Evolutionary conservation across 108 stramenopile genomes (phyloP).

Genomic region (Cyclotella atomus): DNA sequence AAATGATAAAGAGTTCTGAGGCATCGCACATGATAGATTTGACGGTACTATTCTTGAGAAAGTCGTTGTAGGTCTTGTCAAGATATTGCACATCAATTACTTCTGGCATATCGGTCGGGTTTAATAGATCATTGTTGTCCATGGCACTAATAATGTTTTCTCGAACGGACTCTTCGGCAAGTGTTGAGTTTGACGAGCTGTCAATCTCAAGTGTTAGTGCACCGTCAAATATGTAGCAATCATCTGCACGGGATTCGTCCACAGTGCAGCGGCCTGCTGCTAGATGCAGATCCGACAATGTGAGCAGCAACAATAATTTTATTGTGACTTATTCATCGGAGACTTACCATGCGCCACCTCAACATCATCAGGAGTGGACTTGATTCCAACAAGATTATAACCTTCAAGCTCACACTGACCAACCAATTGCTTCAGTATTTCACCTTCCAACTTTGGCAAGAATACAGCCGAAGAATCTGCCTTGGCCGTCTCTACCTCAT

Average conservation of each 20-base stretch:
- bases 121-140: slow-evolving; percentile 22
- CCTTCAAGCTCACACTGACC: neutral
- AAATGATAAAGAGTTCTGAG: neutral
- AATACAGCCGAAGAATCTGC: slow-evolving; percentile 18
- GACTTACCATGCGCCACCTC: neutral
- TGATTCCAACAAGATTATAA: neutral
- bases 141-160: slow-evolving; percentile 15
- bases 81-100: slow-evolving; percentile 38
- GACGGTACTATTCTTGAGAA: neutral
- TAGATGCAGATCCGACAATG: neutral
- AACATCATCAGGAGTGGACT: slow-evolving; percentile 15
- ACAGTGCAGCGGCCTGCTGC: slow-evolving; percentile 22
- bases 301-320: neutral
- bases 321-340: neutral
- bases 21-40: slow-evolving; percentile 17
- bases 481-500: slow-evolving; percentile 35
- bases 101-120: slow-evolving; percentile 16
- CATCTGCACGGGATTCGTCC: slow-evolving; percentile 17
- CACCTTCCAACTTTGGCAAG: slow-evolving; percentile 26
- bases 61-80: slow-evolving; percentile 29
- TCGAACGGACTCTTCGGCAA: slow-evolving; percentile 22
- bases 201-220: slow-evolving; percentile 20
- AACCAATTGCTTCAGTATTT: slow-evolving; percentile 26
- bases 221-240: slow-evolving; percentile 34
- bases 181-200: neutral